Conservation (phyloP, 257 asterid genomes). For the Solanum corneliomulleri region DNA sequence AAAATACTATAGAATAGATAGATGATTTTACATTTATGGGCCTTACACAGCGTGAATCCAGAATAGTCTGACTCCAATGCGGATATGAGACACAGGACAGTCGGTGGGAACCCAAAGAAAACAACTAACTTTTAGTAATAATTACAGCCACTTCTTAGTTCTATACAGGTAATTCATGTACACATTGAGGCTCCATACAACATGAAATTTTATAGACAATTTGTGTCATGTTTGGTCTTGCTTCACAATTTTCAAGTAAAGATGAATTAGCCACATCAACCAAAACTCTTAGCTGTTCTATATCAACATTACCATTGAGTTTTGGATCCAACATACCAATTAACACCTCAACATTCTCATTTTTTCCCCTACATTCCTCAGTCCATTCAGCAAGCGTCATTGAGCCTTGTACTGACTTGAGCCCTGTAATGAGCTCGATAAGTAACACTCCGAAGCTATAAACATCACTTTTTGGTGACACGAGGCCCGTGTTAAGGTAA, state of each 20-base stretch:
- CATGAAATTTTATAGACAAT: conserved; percentile 34
- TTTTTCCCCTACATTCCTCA: conserved; percentile 35
- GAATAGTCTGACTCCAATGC: neutral
- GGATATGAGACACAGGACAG: rapidly evolving
- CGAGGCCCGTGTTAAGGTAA: conserved; percentile 53
- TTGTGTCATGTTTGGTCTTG: conserved; percentile 55
- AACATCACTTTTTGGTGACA: conserved; percentile 63
- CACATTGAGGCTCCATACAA: conserved; percentile 25
- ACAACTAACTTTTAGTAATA: neutral
- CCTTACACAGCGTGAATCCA: rapidly evolving
- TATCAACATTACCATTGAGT: conserved; percentile 21
- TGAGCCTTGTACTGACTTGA: conserved; percentile 59
- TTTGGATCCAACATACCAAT: conserved; percentile 48
- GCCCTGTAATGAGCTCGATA: conserved; percentile 64
- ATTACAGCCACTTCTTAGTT: neutral
- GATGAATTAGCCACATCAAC: conserved; percentile 50
- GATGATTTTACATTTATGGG: neutral
- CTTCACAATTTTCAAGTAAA: conserved; percentile 30
- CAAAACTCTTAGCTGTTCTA: conserved; percentile 34
- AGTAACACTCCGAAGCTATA: conserved; percentile 64
- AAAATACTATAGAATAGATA: neutral
- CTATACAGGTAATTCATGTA: conserved; percentile 16
- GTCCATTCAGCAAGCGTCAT: conserved; percentile 66
- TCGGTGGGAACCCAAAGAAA: too few species aligned
- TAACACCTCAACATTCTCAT: conserved; percentile 25